Evolutionary conservation across 2,329 filamentous ascomycete species (phyloP), one percentile per base, ranked within the genome.

Genomic region (Metarhizium album): DNA sequence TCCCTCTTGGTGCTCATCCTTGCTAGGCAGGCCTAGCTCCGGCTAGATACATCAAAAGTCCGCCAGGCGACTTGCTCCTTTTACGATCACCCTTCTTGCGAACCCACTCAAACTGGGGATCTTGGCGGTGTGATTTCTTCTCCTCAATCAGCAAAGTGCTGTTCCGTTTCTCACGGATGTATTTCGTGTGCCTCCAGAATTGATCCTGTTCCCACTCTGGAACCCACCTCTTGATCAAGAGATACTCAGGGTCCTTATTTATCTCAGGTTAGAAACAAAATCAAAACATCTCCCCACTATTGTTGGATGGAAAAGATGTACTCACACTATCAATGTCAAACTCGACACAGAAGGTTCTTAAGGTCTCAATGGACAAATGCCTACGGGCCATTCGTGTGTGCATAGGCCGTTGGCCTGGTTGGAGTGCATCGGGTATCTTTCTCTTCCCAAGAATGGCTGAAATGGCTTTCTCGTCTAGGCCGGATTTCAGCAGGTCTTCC

Each of bases 151-250:
- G 64, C 16, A 75, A 66, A 42, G 73, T 63, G 58, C 71, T 74
- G 45, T 62, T 63, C 6, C 73, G 70, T 62, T 72, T 74, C 60
- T 82, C 77, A n/a, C 82, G 81, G 55, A 87, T 64, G 42, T 75
- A 70, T 54, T 74, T 75, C 3, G 86, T 88, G 67, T 90, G 84
- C 42, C 79, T 76, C 76, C 86, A 90, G 46, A 89, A 75, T 51
- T 80, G 71, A 52, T 87, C 78, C 60, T 88, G 86, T 62, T 88
- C 79, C 54, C 79, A 77, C 58, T 88, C 82, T 3, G 80, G 78
- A 48, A 90, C 80, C 80, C 80, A 87, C 51, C 81, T 75, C 66
- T 85, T 86, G 68, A 90, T 85, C 53, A 90, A 67, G 50, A 90
- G 72, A 58, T 80, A 90, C 45, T 85, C 80, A 18, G 79, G 75